phyloP scores from a whole-genome alignment of 495 filamentous ascomycete species.

The Neurospora sp. region DNA sequence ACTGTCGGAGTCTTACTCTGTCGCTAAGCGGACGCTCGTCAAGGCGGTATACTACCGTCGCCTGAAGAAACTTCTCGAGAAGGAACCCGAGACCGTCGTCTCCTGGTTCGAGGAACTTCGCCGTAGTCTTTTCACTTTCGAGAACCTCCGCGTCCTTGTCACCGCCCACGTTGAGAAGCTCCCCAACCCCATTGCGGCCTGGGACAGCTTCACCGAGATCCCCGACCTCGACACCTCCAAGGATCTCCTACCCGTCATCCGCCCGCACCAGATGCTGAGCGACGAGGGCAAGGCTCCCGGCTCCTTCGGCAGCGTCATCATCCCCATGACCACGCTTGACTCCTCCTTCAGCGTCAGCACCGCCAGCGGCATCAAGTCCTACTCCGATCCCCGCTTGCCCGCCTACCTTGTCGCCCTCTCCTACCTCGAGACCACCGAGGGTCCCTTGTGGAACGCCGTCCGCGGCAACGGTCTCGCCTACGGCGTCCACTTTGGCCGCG shows the following conservation, averaged over 20 bases:
- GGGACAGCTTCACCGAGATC: slow-evolving; percentile 50
- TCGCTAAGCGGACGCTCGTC: slow-evolving; percentile 72
- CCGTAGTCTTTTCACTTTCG: slow-evolving; percentile 59
- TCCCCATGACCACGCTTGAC: slow-evolving; percentile 88
- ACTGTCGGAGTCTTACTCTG: slow-evolving; percentile 57
- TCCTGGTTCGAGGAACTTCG: slow-evolving; percentile 66
- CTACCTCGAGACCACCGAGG: slow-evolving; percentile 89
- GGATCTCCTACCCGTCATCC: slow-evolving; percentile 34
- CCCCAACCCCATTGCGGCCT: slow-evolving; percentile 67
- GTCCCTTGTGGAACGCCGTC: slow-evolving; percentile 85
- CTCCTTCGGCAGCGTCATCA: slow-evolving; percentile 57
- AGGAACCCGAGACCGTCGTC: slow-evolving; percentile 61
- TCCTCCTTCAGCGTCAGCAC: slow-evolving; percentile 79
- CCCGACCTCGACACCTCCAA: slow-evolving; percentile 34
- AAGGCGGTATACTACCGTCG: slow-evolving; percentile 83
- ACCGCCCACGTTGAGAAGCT: slow-evolving; percentile 74
- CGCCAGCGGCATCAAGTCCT: slow-evolving; percentile 60
- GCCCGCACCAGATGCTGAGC: slow-evolving; percentile 50
- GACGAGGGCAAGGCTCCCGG: slow-evolving; percentile 64
- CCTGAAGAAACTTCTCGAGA: slow-evolving; percentile 64
- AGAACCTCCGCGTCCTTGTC: slow-evolving; percentile 77
- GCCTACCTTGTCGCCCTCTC: slow-evolving; percentile 76
- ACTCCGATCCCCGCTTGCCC: slow-evolving; percentile 66
- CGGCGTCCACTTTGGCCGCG: slow-evolving; percentile 62
- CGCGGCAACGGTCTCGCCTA: slow-evolving; percentile 91